Percentiles rank a stretch among this genome's conserved stretches.
Conservation (phyloP, 441 rosid species). For the Hura crepitans region DNA sequence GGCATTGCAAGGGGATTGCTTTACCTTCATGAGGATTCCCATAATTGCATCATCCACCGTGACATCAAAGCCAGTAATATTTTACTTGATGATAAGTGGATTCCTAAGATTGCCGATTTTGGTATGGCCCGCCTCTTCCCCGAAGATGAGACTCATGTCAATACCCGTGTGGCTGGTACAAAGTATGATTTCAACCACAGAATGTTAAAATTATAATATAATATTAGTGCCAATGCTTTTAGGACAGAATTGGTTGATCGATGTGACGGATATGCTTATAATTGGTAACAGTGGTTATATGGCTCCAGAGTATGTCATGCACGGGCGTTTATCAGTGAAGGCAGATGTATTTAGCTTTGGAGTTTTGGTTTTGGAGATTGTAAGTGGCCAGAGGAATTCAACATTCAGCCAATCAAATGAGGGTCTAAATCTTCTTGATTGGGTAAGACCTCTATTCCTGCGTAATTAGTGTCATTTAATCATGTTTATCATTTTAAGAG, state of each 20-base stretch:
- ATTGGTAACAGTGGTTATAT: slow-evolving; percentile 68
- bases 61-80: slow-evolving; percentile 92
- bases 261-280: slow-evolving; percentile 3
- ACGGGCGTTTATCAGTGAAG: slow-evolving; percentile 62
- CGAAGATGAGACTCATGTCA: slow-evolving; percentile 74
- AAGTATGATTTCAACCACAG: slow-evolving; percentile 46
- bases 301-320: slow-evolving; percentile 95
- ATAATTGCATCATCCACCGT: slow-evolving; percentile 75
- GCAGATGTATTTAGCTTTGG: slow-evolving; percentile 95
- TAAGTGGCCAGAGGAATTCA: slow-evolving; percentile 72
- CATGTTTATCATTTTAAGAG: neutral
- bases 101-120: slow-evolving; percentile 92
- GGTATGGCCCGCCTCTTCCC: slow-evolving; percentile 99
- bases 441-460: slow-evolving; percentile 48
- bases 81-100: slow-evolving; percentile 86
- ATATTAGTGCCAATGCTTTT: slow-evolving; percentile 13
- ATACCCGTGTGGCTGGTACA: slow-evolving; percentile 91
- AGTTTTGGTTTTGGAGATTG: slow-evolving; percentile 74
- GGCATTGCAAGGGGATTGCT: slow-evolving; percentile 84
- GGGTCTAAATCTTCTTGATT: slow-evolving; percentile 70
- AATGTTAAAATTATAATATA: neutral
- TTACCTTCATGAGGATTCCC: slow-evolving; percentile 85
- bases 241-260: neutral
- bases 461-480: neutral
- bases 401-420: slow-evolving; percentile 40